Evolutionary conservation across 805 yeast genomes (phyloP).

Genomic region (Schwanniomyces yamadae): DNA sequence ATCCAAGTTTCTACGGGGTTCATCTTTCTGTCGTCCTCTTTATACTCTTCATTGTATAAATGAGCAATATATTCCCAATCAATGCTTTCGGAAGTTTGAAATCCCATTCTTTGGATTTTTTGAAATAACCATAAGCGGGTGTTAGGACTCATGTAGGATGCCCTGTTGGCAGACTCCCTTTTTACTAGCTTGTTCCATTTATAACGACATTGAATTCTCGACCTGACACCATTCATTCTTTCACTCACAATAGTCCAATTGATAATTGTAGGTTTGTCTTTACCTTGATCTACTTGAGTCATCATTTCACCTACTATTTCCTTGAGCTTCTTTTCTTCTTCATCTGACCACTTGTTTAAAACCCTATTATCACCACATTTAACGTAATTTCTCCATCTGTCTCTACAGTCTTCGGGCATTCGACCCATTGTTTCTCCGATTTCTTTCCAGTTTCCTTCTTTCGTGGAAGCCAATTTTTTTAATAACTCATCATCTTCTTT

Average conservation of each 20-base stretch:
- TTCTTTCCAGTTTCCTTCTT: constrained; percentile 84
- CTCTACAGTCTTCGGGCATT: constrained; percentile 98
- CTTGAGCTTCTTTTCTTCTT: constrained; percentile 65
- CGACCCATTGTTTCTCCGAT: constrained; percentile 79
- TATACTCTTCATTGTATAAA: constrained; percentile 23
- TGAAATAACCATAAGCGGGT: constrained; percentile 41
- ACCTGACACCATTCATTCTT: constrained; percentile 81
- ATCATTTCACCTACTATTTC: constrained; percentile 22
- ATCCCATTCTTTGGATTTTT: constrained; percentile 25
- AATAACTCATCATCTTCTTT: constrained; percentile 73
- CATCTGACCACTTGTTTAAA: constrained; percentile 73
- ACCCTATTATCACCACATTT: constrained; percentile 83
- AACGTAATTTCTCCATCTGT: constrained; percentile 92
- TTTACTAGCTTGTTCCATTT: constrained; percentile 86
- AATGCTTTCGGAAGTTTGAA: constrained; percentile 23
- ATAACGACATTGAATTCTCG: constrained; percentile 92
- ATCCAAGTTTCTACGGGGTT: constrained; percentile 41
- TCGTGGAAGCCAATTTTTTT: constrained; percentile 58
- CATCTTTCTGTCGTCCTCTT: constrained; percentile 4
- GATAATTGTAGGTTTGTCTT: constrained; percentile 41
- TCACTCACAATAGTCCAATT: constrained; percentile 95
- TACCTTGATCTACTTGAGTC: constrained; percentile 5
- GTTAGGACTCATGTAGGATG: constrained; percentile 29
- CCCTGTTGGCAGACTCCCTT: constrained; percentile 44
- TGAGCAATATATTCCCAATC: constrained; percentile 37